Conservation (phyloP, 2,329 filamentous ascomycete genomes). For the Dichotomopilus funicola region DNA sequence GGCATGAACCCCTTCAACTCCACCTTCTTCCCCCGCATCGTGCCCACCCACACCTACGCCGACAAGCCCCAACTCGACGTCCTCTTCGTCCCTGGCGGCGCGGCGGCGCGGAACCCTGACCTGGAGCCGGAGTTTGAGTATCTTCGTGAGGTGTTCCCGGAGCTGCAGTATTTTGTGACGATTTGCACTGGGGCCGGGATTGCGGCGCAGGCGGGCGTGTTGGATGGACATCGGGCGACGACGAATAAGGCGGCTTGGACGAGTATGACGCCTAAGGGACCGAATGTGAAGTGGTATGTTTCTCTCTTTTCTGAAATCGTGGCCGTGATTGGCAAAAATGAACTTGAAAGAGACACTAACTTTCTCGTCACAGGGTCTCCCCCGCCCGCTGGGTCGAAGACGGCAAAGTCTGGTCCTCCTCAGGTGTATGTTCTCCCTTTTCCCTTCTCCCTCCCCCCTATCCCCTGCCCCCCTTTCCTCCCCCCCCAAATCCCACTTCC, state of each 20-base stretch:
- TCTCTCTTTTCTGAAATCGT: neutral
- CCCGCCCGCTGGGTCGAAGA: conserved; percentile 59
- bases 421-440: conserved; percentile 36
- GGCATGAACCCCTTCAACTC: conserved; percentile 30
- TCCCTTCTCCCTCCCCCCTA: neutral
- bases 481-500: neutral
- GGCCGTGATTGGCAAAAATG: neutral
- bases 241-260: conserved; percentile 58
- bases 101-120: conserved; percentile 38
- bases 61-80: conserved; percentile 51
- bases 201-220: conserved; percentile 50
- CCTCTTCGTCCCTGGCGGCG: conserved; percentile 59
- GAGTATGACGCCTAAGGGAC: conserved; percentile 40
- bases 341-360: neutral
- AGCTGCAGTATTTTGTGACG: conserved; percentile 51
- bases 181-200: conserved; percentile 61
- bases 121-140: conserved; percentile 37
- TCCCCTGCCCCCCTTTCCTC: neutral
- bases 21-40: conserved; percentile 32
- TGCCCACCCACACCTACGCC: conserved; percentile 47
- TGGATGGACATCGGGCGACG: conserved; percentile 56
- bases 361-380: conserved; percentile 30
- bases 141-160: conserved; percentile 39
- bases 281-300: conserved; percentile 47
- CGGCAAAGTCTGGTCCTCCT: conserved; percentile 60